Evolutionary conservation across 768 basidiomycete genomes (phyloP).

Genomic region (Lentinula detonsa): DNA sequence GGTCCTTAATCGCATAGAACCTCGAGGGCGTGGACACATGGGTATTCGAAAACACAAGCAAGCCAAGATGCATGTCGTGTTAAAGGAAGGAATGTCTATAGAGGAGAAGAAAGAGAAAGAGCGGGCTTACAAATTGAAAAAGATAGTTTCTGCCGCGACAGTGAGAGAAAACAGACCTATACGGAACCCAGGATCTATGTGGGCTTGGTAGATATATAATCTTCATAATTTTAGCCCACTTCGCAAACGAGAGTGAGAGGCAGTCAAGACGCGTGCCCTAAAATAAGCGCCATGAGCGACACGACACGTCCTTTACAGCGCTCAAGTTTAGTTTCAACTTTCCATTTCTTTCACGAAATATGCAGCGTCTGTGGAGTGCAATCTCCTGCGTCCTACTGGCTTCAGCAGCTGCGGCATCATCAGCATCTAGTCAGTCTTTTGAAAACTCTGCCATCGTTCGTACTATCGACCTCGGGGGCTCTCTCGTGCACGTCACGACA

Average conservation of each 20-base stretch:
- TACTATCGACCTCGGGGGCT: slow-evolving; percentile 84
- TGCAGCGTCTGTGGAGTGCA: slow-evolving; percentile 42
- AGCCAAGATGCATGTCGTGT: slow-evolving; percentile 66
- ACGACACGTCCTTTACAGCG: slow-evolving; percentile 15
- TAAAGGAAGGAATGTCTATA: slow-evolving; percentile 77
- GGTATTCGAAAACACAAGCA: slow-evolving; percentile 76
- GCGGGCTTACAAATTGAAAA: slow-evolving; percentile 61
- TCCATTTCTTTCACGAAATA: slow-evolving; percentile 25
- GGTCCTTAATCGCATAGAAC: slow-evolving; percentile 61
- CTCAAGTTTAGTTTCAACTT: neutral
- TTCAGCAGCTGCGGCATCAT: slow-evolving; percentile 31
- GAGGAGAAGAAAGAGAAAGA: slow-evolving; percentile 61
- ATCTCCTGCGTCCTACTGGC: slow-evolving; percentile 42
- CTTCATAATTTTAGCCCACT: neutral
- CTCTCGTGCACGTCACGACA: slow-evolving; percentile 83
- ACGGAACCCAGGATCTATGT: slow-evolving; percentile 63
- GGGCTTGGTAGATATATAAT: slow-evolving; percentile 62
- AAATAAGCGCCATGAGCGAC: slow-evolving; percentile 10
- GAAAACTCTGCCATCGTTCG: slow-evolving; percentile 89
- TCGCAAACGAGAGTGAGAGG: too few species aligned
- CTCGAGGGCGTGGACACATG: slow-evolving; percentile 74
- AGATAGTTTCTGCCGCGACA: slow-evolving; percentile 74
- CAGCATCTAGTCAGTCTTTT: slow-evolving; percentile 45
- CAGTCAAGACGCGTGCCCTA: neutral
- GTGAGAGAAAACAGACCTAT: slow-evolving; percentile 78